Percentiles rank a stretch among this genome's conserved stretches.
Evolutionary conservation across 2,329 filamentous ascomycete genomes (phyloP).

Genomic region (Fusarium ambrosium): DNA sequence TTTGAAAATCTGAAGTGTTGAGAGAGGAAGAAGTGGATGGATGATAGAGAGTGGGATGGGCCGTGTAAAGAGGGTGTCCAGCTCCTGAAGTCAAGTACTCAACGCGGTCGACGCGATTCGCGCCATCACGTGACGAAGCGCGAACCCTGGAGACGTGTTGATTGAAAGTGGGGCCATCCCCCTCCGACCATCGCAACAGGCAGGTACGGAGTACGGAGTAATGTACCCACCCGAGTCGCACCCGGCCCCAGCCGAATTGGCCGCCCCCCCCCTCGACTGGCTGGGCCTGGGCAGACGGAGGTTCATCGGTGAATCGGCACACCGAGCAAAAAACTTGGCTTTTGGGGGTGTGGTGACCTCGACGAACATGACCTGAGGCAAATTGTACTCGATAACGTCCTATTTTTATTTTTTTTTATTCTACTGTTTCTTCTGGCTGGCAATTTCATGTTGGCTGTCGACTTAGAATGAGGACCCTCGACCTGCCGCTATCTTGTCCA

Average conservation of each 20-base stretch:
- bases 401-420: neutral
- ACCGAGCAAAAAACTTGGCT: slow-evolving; percentile 44
- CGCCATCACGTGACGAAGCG: slow-evolving; percentile 50
- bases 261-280: neutral
- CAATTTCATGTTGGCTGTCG: slow-evolving; percentile 1
- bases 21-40: slow-evolving; percentile 8
- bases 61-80: slow-evolving; percentile 36
- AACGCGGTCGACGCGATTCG: slow-evolving; percentile 47
- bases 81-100: slow-evolving; percentile 15
- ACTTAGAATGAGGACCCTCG: slow-evolving; percentile 42
- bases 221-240: slow-evolving; percentile 20
- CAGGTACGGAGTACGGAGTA: neutral
- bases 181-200: slow-evolving; percentile 17
- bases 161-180: slow-evolving; percentile 11
- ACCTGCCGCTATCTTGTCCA: slow-evolving; percentile 18
- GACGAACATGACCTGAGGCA: slow-evolving; percentile 44
- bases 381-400: neutral
- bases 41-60: slow-evolving; percentile 16
- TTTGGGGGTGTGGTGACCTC: slow-evolving; percentile 6
- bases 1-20: neutral
- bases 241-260: slow-evolving; percentile 46
- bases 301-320: slow-evolving; percentile 45
- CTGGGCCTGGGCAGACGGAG: slow-evolving; percentile 42
- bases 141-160: slow-evolving; percentile 14
- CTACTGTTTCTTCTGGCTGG: neutral